Percentiles rank a stretch among this genome's conserved stretches.
phyloP scores from a whole-genome alignment of 805 yeast genomes.

The Candida silvicultrix region DNA sequence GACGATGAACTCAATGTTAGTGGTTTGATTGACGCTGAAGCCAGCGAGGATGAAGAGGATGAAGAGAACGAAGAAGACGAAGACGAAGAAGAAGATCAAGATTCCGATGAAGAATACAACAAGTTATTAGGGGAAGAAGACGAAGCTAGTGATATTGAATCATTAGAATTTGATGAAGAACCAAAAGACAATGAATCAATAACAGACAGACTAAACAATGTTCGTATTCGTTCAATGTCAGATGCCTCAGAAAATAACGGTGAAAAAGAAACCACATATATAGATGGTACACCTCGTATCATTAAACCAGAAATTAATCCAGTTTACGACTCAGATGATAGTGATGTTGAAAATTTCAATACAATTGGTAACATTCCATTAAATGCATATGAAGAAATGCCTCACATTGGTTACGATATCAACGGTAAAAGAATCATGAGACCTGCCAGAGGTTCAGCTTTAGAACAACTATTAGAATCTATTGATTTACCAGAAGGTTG shows the following conservation, averaged over 20 bases:
- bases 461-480: conserved; percentile 81
- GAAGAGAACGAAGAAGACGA: conserved; percentile 12
- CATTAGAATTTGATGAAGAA: conserved; percentile 46
- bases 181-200: conserved; percentile 46
- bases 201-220: conserved; percentile 48
- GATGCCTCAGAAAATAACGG: conserved; percentile 30
- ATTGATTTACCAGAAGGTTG: conserved; percentile 97
- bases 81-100: conserved; percentile 19
- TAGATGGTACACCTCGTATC: conserved; percentile 78
- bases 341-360: conserved; percentile 73
- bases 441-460: conserved; percentile 94
- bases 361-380: conserved; percentile 93
- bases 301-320: conserved; percentile 90
- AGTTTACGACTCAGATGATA: conserved; percentile 90
- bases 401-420: conserved; percentile 94
- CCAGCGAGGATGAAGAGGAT: conserved; percentile 8
- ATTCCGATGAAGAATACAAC: conserved; percentile 60
- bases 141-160: conserved; percentile 24
- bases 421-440: conserved; percentile 98
- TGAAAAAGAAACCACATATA: conserved; percentile 35
- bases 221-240: conserved; percentile 46
- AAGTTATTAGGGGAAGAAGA: conserved; percentile 52
- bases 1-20: conserved; percentile 20
- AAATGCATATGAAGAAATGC: conserved; percentile 93
- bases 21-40: conserved; percentile 32